Evolutionary conservation across 2,329 filamentous ascomycete species (phyloP).

Genomic region (Penicillium carneum): DNA sequence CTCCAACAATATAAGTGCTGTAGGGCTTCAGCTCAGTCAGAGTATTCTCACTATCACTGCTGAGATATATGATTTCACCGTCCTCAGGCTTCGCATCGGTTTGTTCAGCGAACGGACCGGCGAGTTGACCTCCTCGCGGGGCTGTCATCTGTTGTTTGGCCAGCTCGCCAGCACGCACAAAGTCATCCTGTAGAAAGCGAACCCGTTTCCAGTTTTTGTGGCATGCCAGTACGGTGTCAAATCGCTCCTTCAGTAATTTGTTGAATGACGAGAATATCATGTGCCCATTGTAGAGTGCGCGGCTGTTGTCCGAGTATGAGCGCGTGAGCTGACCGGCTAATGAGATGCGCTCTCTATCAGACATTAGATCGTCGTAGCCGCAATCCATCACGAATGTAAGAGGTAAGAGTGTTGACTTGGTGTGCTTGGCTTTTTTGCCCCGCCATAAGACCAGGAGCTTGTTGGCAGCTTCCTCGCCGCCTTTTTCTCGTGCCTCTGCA

Average conservation of each 20-base stretch:
- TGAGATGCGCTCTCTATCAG: constrained; percentile 81
- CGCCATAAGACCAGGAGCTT: constrained; percentile 39
- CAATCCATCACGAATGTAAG: constrained; percentile 88
- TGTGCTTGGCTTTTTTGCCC: constrained; percentile 36
- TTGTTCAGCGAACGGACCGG: constrained; percentile 63
- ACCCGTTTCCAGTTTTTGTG: constrained; percentile 83
- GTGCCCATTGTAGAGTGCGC: constrained; percentile 71
- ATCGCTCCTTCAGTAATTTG: constrained; percentile 75
- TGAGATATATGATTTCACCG: constrained; percentile 81
- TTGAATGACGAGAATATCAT: constrained; percentile 80
- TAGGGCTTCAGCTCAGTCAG: constrained; percentile 83
- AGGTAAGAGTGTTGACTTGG: constrained; percentile 67
- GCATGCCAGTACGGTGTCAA: constrained; percentile 77
- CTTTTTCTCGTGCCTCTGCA: constrained; percentile 43
- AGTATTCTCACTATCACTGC: constrained; percentile 87
- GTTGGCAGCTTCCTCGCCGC: constrained; percentile 37
- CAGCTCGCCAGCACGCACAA: constrained; percentile 70
- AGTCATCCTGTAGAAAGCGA: constrained; percentile 75
- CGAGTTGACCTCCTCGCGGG: constrained; percentile 63
- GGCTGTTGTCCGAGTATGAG: constrained; percentile 86
- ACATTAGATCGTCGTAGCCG: constrained; percentile 89
- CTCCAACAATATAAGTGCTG: constrained; percentile 90
- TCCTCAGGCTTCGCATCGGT: constrained; percentile 46
- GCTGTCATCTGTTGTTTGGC: constrained; percentile 73
- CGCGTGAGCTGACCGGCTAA: constrained; percentile 83